Percentiles rank a stretch among this genome's conserved stretches.
These are phyloP conservation scores for Phylloporus sp. DNA, from an alignment of 768 basidiomycete species.

Conservation along the genomic window DNA sequence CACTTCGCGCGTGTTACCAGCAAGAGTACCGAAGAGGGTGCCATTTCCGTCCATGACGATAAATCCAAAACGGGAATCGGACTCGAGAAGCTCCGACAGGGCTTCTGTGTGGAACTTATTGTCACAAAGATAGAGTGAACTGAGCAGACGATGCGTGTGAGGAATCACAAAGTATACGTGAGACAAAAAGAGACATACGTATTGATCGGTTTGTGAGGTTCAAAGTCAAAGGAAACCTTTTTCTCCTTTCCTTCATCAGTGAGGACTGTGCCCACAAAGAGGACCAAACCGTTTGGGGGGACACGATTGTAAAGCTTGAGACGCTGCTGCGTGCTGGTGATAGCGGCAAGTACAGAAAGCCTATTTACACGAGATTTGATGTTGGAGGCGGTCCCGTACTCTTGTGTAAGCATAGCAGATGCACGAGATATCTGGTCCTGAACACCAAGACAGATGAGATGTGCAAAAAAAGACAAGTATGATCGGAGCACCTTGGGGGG, in stretches of 20 bases:
- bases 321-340: slow-evolving; percentile 96
- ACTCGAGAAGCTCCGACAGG: slow-evolving; percentile 92
- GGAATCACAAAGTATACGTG: neutral
- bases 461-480: slow-evolving; percentile 3
- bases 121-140: slow-evolving; percentile 97
- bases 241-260: slow-evolving; percentile 99
- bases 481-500: slow-evolving; percentile 73
- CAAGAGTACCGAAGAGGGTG: slow-evolving; percentile 90
- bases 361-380: slow-evolving; percentile 99
- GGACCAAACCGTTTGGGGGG: slow-evolving; percentile 93
- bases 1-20: slow-evolving; percentile 96
- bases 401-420: slow-evolving; percentile 95
- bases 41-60: slow-evolving; percentile 99
- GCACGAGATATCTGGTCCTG: slow-evolving; percentile 94
- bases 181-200: slow-evolving; percentile 55
- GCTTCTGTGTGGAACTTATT: slow-evolving; percentile 99
- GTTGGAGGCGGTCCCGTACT: slow-evolving; percentile 98
- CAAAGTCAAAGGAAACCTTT: slow-evolving; percentile 97
- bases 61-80: slow-evolving; percentile 97
- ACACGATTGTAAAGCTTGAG: slow-evolving; percentile 96
- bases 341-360: slow-evolving; percentile 94
- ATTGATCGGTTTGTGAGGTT: slow-evolving; percentile 98
- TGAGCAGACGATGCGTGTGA: slow-evolving; percentile 28
- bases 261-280: slow-evolving; percentile 96
- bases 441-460: neutral